phyloP scores from a whole-genome alignment of 2,329 filamentous ascomycete species.

The Paramyrothecium sp. region DNA sequence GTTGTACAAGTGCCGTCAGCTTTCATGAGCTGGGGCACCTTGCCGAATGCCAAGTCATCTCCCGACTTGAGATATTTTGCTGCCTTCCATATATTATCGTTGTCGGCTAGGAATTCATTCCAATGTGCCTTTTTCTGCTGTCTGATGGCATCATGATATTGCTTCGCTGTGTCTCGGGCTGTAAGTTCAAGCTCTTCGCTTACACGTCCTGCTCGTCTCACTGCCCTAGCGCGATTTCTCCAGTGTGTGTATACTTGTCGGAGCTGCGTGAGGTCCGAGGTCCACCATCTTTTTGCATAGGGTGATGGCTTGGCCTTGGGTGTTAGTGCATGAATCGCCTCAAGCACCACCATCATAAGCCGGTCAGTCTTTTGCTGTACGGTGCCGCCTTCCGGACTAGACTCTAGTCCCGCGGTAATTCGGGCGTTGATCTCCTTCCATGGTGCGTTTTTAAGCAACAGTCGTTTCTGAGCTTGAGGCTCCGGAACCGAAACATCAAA shows the following conservation, averaged over 20 bases:
- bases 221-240: slow-evolving; percentile 21
- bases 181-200: slow-evolving; percentile 13
- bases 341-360: slow-evolving; percentile 5
- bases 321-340: slow-evolving; percentile 8
- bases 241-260: slow-evolving; percentile 22
- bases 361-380: slow-evolving; percentile 8
- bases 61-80: slow-evolving; percentile 22
- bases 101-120: slow-evolving; percentile 22
- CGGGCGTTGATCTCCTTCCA: slow-evolving; percentile 9
- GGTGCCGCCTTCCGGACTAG: slow-evolving; percentile 1
- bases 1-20: slow-evolving; percentile 13
- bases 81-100: slow-evolving; percentile 25
- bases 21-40: slow-evolving; percentile 16
- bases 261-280: slow-evolving; percentile 22
- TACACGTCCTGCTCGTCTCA: slow-evolving; percentile 9
- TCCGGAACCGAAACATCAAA: slow-evolving; percentile 4
- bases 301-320: slow-evolving; percentile 20
- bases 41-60: slow-evolving; percentile 17
- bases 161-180: slow-evolving; percentile 16
- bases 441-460: slow-evolving; percentile 7
- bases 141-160: slow-evolving; percentile 22
- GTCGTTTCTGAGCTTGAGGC: slow-evolving; percentile 2
- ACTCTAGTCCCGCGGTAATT: slow-evolving; percentile 3
- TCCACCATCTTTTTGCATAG: slow-evolving; percentile 29
- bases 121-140: slow-evolving; percentile 17